phyloP scores from a whole-genome alignment of 2,329 filamentous ascomycete species.

The Aspergillus pseudonomiae region DNA sequence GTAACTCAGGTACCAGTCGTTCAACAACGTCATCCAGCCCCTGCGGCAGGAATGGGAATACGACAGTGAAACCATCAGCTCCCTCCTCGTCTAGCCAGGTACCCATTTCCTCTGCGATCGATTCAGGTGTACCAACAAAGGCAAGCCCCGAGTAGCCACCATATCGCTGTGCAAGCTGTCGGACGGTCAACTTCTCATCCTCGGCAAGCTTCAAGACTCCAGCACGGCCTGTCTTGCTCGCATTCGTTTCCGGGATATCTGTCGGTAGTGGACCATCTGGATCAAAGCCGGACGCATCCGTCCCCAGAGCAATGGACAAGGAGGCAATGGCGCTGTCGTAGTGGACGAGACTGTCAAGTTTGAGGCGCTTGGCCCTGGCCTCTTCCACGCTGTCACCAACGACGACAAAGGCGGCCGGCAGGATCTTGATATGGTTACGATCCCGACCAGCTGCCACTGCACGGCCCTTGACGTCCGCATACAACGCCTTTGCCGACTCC shows the following conservation, averaged over 20 bases:
- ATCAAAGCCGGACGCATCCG: constrained; percentile 52
- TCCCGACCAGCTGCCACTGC: constrained; percentile 50
- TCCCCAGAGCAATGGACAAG: constrained; percentile 52
- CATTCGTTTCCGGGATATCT: constrained; percentile 57
- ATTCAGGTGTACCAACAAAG: constrained; percentile 55
- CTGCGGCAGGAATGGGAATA: constrained; percentile 55
- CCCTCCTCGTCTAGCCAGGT: constrained; percentile 53
- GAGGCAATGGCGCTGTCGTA: constrained; percentile 59
- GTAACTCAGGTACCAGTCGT: constrained; percentile 54
- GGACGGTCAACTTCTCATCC: constrained; percentile 52
- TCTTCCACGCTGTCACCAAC: constrained; percentile 55
- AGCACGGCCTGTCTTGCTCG: constrained; percentile 54
- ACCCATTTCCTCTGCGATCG: constrained; percentile 54
- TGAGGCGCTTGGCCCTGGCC: constrained; percentile 52
- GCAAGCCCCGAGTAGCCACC: constrained; percentile 55
- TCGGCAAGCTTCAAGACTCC: constrained; percentile 50
- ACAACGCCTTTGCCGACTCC: constrained; percentile 51
- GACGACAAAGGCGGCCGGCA: constrained; percentile 56
- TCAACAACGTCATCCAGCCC: constrained; percentile 55
- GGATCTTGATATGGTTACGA: constrained; percentile 53
- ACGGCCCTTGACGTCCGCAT: constrained; percentile 56
- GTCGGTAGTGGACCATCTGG: constrained; percentile 54
- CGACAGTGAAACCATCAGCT: constrained; percentile 56
- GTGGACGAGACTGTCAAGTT: constrained; percentile 56
- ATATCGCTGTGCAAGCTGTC: constrained; percentile 55